Conservation (phyloP, 2,329 filamentous ascomycete species). For the Pseudodiploospora longispora region DNA sequence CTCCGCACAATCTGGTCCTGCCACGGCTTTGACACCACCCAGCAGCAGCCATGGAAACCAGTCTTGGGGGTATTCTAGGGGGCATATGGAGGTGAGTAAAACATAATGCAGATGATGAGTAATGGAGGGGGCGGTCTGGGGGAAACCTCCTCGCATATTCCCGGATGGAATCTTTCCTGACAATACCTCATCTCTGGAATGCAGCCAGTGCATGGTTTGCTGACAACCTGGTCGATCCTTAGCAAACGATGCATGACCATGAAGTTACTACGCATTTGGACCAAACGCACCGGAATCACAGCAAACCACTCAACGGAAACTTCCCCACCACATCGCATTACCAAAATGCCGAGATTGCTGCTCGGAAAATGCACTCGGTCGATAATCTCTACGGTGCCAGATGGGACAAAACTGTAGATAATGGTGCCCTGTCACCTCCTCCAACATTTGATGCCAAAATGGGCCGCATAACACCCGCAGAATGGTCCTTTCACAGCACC, state of each 20-base stretch:
- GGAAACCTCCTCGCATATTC: no score
- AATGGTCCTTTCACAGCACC: conserved; percentile 11
- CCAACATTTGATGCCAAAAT: conserved; percentile 16
- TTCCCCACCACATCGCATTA: conserved; percentile 14
- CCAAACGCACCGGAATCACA: conserved; percentile 12
- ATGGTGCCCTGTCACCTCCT: conserved; percentile 13
- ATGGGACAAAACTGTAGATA: conserved; percentile 17
- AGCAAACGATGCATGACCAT: conserved; percentile 9
- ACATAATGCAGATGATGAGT: no score
- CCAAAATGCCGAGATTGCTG: conserved; percentile 18
- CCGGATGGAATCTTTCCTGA: no score
- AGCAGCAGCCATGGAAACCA: conserved; percentile 41
- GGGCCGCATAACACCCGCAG: conserved; percentile 9
- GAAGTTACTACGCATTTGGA: conserved; percentile 6
- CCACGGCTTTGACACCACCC: conserved; percentile 39
- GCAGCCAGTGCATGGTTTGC: not conserved
- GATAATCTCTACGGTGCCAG: conserved; percentile 22
- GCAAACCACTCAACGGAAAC: conserved; percentile 18
- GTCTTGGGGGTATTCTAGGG: conserved; percentile 33
- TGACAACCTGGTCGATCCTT: not conserved
- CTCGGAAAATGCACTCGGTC: conserved; percentile 28
- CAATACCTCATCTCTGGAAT: no score
- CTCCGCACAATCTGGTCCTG: conserved; percentile 40
- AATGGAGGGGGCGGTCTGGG: no score
- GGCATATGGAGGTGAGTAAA: conserved; percentile 31